phyloP scores from a whole-genome alignment of 495 filamentous ascomycete genomes.

The Aspergillus bertholletiae region DNA sequence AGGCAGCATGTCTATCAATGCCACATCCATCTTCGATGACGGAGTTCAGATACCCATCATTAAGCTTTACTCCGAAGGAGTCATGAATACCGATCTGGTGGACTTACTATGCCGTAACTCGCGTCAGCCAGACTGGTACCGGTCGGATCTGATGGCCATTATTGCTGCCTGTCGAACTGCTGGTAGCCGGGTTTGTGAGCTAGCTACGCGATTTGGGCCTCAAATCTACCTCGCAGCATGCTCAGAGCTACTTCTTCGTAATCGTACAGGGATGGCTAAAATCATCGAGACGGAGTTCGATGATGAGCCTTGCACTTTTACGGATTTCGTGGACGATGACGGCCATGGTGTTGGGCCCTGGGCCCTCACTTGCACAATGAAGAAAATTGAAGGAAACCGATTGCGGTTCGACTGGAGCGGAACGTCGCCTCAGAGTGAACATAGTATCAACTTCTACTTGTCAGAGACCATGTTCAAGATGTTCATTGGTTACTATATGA shows the following conservation, averaged over 20 bases:
- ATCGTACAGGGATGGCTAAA: conserved; percentile 38
- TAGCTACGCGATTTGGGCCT: conserved; percentile 40
- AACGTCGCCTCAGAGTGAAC: conserved; percentile 44
- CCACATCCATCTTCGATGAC: conserved; percentile 48
- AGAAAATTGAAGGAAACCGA: conserved; percentile 30
- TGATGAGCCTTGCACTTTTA: conserved; percentile 38
- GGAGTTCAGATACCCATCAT: conserved; percentile 49
- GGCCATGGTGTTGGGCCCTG: conserved; percentile 47
- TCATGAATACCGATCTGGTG: conserved; percentile 40
- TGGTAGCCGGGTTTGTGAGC: conserved; percentile 37
- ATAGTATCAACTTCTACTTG: conserved; percentile 49
- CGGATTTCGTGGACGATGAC: conserved; percentile 51
- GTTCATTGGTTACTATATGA: conserved; percentile 49
- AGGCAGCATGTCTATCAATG: conserved; percentile 50
- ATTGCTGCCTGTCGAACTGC: conserved; percentile 47
- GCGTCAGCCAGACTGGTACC: conserved; percentile 48
- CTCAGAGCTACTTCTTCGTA: conserved; percentile 40
- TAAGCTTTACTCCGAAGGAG: conserved; percentile 42
- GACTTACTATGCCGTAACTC: conserved; percentile 46
- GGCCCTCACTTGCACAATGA: conserved; percentile 46
- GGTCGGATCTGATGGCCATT: conserved; percentile 45
- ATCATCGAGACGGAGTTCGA: conserved; percentile 45
- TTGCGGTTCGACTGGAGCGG: conserved; percentile 46
- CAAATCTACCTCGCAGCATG: conserved; percentile 43
- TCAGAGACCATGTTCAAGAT: conserved; percentile 51